Evolutionary conservation across 805 yeast species (phyloP).

Genomic region (Candida coquimbonensis): DNA sequence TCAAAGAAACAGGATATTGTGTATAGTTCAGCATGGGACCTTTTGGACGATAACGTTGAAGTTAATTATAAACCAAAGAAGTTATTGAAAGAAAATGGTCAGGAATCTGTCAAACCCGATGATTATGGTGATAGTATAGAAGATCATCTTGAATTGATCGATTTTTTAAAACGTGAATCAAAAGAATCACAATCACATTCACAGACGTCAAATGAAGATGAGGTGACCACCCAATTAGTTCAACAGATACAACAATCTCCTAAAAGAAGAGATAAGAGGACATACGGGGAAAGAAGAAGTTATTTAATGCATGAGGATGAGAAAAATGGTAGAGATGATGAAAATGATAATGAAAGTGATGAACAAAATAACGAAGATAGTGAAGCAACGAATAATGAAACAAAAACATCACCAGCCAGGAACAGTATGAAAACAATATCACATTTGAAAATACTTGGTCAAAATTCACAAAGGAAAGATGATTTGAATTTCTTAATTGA

Average conservation of each 20-base stretch:
- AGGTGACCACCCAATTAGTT: neutral
- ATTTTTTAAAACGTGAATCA: conserved; percentile 10
- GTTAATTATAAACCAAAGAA: conserved; percentile 1
- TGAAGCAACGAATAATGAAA: neutral
- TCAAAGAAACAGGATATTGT: neutral
- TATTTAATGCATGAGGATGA: conserved; percentile 16
- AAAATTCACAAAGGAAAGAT: conserved; percentile 26
- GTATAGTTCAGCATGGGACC: conserved; percentile 3
- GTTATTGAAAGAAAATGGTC: neutral
- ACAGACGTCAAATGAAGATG: neutral
- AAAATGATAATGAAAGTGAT: conserved; percentile 9
- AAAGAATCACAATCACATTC: neutral
- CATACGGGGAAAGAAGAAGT: conserved; percentile 27
- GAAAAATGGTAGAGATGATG: conserved; percentile 10
- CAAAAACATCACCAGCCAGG: conserved; percentile 1
- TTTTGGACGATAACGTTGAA: neutral
- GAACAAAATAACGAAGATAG: conserved; percentile 9
- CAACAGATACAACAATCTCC: conserved; percentile 3
- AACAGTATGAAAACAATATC: conserved; percentile 17
- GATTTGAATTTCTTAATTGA: conserved; percentile 29
- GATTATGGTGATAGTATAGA: neutral
- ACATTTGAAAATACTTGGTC: conserved; percentile 30
- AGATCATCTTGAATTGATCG: conserved; percentile 5
- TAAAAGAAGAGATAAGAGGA: conserved; percentile 10
- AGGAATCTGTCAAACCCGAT: neutral